A percentile compares a stretch with the other conserved stretches of the same genome.
Conservation (phyloP, 495 filamentous ascomycete genomes). For the Staphylotrichum longicolle region DNA sequence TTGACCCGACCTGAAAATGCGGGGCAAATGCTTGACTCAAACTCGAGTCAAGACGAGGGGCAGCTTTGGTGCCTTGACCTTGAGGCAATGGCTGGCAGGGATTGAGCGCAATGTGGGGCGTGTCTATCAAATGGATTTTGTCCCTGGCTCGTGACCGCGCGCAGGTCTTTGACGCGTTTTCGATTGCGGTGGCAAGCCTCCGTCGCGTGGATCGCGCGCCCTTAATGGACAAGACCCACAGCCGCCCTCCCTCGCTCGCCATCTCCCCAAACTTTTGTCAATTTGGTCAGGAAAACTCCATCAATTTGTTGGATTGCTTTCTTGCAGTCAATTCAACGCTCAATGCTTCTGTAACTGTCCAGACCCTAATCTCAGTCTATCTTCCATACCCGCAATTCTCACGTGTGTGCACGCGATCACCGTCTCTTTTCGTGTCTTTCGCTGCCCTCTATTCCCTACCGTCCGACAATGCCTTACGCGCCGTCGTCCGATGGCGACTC, state of each 20-base stretch:
- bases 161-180: conserved; percentile 20
- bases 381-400: not conserved
- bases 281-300: not conserved
- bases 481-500: conserved; percentile 34
- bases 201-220: conserved; percentile 28
- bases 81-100: not conserved
- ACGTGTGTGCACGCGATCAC: not conserved
- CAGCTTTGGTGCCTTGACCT: not conserved
- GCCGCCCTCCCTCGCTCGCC: not conserved
- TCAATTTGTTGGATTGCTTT: not conserved
- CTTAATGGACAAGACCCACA: conserved; percentile 22
- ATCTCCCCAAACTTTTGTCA: not conserved
- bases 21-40: conserved; percentile 21
- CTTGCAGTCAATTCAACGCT: not conserved
- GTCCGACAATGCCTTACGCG: conserved; percentile 27
- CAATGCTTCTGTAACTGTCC: not conserved
- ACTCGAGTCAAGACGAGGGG: conserved; percentile 11
- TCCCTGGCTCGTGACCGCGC: conserved; percentile 31
- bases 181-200: conserved; percentile 18
- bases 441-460: not conserved
- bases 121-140: not conserved
- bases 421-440: not conserved
- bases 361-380: not conserved
- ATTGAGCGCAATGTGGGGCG: not conserved
- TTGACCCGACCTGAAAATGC: conserved; percentile 15